Conservation (phyloP, 2,329 filamentous ascomycete genomes). For the Sporothrix sp. region DNA sequence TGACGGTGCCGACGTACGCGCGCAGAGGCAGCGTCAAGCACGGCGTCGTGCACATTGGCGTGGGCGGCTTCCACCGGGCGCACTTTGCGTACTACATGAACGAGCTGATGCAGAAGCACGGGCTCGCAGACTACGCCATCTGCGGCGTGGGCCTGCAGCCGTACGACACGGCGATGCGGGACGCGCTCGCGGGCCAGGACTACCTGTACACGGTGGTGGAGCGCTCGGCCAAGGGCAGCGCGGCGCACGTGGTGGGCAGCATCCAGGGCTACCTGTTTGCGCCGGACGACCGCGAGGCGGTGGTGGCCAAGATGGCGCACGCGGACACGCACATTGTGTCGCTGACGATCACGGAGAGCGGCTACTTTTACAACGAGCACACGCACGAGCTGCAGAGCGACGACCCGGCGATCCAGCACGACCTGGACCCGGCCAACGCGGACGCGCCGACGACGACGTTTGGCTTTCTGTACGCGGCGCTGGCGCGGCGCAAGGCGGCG, state of each 20-base stretch:
- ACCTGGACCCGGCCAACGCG: constrained; percentile 38
- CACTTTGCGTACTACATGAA: constrained; percentile 44
- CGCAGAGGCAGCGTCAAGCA: constrained; percentile 37
- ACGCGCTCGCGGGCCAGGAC: constrained; percentile 38
- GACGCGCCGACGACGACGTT: constrained; percentile 37
- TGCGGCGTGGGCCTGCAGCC: constrained; percentile 43
- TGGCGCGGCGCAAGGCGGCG: constrained; percentile 34
- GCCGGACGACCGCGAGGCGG: constrained; percentile 40
- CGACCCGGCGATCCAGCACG: constrained; percentile 39
- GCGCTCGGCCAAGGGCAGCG: constrained; percentile 41
- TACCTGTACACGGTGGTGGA: constrained; percentile 45
- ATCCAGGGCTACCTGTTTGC: constrained; percentile 44
- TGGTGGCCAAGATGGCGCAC: constrained; percentile 46
- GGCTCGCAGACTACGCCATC: constrained; percentile 37
- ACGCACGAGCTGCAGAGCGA: constrained; percentile 41
- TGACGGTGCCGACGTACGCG: constrained; percentile 34
- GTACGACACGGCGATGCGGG: constrained; percentile 41
- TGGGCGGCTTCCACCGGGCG: constrained; percentile 45
- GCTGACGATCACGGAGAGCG: constrained; percentile 46
- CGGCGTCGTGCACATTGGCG: constrained; percentile 44
- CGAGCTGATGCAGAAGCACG: constrained; percentile 37
- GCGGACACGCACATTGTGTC: constrained; percentile 45
- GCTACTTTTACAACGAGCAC: constrained; percentile 50
- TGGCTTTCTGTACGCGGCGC: constrained; percentile 42
- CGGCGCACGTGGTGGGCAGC: constrained; percentile 39